phyloP scores from a whole-genome alignment of 371 early-diverging fungal genomes.

The Actinomortierella ambigua region DNA sequence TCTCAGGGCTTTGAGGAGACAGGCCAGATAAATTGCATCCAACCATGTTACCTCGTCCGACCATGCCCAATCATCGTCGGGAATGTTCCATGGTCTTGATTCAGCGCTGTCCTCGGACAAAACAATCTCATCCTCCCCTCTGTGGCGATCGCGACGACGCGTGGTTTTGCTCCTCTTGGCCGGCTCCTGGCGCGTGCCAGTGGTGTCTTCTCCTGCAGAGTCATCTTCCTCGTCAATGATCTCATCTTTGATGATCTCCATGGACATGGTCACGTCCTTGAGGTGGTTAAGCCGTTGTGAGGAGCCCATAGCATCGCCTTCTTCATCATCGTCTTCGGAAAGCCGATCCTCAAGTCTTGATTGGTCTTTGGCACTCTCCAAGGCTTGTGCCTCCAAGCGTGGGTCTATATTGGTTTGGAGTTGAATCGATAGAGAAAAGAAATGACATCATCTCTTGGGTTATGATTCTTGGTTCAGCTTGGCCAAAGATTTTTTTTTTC shows the following conservation, averaged over 20 bases:
- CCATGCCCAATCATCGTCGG: slow-evolving; percentile 47
- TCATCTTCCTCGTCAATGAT: not conserved
- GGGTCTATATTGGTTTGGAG: slow-evolving; percentile 13
- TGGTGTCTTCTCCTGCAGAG: slow-evolving; percentile 5
- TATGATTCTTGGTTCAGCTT: no score
- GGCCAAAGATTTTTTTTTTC: no score
- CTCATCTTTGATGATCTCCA: slow-evolving; percentile 1
- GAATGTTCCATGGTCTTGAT: slow-evolving; percentile 36
- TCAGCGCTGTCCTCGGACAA: no score
- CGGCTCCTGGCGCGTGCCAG: no score
- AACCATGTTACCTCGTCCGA: slow-evolving; percentile 18
- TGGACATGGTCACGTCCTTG: not conserved
- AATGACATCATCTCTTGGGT: not conserved
- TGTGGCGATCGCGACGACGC: no score
- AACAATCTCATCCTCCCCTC: no score
- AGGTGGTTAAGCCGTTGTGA: not conserved
- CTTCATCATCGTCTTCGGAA: slow-evolving; percentile 44
- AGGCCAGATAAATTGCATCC: no score
- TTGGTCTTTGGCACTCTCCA: slow-evolving; percentile 16
- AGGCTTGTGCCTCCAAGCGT: slow-evolving; percentile 26
- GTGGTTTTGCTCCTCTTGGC: no score
- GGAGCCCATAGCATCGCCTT: slow-evolving; percentile 12
- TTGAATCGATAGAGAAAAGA: not conserved
- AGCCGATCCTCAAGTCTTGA: slow-evolving; percentile 35
- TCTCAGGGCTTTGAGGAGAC: no score